Evolutionary conservation across 1,139 yeast species (phyloP).

Genomic region (Geotrichum reessii): DNA sequence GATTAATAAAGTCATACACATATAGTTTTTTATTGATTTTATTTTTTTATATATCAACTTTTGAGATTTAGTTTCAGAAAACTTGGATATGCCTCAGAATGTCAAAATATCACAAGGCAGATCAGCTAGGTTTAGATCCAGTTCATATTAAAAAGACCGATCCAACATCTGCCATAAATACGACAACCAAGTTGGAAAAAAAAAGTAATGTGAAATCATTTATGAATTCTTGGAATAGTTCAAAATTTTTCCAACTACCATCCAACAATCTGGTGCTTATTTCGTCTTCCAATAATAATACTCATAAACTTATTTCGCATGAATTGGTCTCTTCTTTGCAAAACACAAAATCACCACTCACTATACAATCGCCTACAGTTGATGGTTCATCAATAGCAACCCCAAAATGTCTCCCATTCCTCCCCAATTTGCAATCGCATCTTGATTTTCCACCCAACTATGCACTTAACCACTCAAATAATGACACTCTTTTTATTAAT

Average conservation of each 20-base stretch:
- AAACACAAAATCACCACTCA: neutral
- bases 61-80: neutral
- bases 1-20: slow-evolving; percentile 41
- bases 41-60: too few species aligned
- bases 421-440: neutral
- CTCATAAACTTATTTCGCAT: neutral
- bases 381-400: neutral
- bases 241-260: slow-evolving; percentile 15
- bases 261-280: slow-evolving; percentile 3
- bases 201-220: slow-evolving; percentile 15
- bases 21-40: too few species aligned
- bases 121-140: slow-evolving; percentile 2
- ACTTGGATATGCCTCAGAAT: slow-evolving; percentile 2
- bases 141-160: slow-evolving; percentile 8
- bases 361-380: neutral
- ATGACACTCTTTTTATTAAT: neutral
- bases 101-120: slow-evolving; percentile 2
- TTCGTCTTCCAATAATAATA: slow-evolving; percentile 12
- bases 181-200: neutral
- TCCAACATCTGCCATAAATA: neutral
- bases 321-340: neutral
- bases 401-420: neutral
- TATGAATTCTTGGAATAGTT: slow-evolving; percentile 20
- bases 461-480: neutral
- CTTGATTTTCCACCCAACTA: neutral